These are phyloP conservation scores for Pharnaceum exiguum DNA, from an alignment of 148 eudicot species.

Conservation along the genomic window DNA sequence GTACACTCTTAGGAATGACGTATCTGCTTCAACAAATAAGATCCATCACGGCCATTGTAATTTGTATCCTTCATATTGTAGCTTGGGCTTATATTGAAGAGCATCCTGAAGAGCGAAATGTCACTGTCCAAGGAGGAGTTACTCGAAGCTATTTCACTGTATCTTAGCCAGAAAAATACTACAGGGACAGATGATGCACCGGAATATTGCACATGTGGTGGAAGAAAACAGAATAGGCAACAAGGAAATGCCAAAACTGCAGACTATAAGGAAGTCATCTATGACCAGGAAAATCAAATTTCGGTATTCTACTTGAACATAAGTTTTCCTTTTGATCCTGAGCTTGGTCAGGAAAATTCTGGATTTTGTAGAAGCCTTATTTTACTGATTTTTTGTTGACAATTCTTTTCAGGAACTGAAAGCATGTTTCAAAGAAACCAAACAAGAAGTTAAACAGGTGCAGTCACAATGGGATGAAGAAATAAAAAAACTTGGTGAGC, in stretches of 20 bases:
- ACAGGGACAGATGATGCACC: slow-evolving; percentile 40
- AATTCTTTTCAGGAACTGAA: slow-evolving; percentile 51
- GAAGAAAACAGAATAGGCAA: slow-evolving; percentile 30
- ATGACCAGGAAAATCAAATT: slow-evolving; percentile 61
- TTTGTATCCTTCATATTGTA: slow-evolving; percentile 10
- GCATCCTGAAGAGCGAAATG: slow-evolving; percentile 40
- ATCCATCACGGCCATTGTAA: no score
- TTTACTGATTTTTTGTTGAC: background rate
- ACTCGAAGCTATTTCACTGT: slow-evolving; percentile 52
- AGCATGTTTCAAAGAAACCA: slow-evolving; percentile 44
- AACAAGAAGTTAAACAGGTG: slow-evolving; percentile 42
- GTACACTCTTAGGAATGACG: background rate
- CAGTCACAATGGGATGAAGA: slow-evolving; percentile 70
- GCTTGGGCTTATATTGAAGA: slow-evolving; percentile 74
- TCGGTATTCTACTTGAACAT: slow-evolving; percentile 31
- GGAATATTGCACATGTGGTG: slow-evolving; percentile 71
- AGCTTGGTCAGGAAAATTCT: no score
- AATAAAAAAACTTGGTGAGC: slow-evolving; percentile 59
- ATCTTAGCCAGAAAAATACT: slow-evolving; percentile 51
- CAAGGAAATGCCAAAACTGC: slow-evolving; percentile 15
- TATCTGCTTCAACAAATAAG: no score
- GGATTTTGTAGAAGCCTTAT: background rate
- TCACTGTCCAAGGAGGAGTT: slow-evolving; percentile 55
- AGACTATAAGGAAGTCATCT: slow-evolving; percentile 32
- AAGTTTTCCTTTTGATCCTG: background rate